Evolutionary conservation across 2,329 filamentous ascomycete species (phyloP).

Genomic region (Epichloe uncinata): DNA sequence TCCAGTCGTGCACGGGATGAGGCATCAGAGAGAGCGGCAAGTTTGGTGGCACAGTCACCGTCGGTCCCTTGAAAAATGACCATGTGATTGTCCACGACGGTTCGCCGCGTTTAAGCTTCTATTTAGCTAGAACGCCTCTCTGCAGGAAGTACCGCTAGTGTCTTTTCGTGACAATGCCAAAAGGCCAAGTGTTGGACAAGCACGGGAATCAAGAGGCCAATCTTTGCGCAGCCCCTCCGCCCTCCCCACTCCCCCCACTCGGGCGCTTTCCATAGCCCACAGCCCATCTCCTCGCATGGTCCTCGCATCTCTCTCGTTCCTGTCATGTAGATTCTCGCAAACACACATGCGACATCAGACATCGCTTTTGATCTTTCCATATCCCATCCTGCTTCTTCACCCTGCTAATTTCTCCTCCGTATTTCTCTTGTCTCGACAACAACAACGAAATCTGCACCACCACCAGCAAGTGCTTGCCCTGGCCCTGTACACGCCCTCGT

Average conservation of each 20-base stretch:
- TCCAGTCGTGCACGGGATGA: too few species aligned
- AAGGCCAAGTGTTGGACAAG: background rate
- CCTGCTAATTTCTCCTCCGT: background rate
- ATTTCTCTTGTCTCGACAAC: background rate
- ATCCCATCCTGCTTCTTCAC: background rate
- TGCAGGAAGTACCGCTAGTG: too few species aligned
- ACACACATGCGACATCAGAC: background rate
- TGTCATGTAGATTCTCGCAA: background rate
- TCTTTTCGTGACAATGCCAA: too few species aligned
- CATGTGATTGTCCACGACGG: constrained; percentile 6
- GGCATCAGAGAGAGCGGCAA: too few species aligned
- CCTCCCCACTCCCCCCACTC: background rate
- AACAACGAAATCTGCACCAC: background rate
- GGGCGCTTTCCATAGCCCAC: background rate
- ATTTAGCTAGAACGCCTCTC: constrained; percentile 4
- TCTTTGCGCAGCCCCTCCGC: background rate
- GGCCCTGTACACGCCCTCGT: background rate
- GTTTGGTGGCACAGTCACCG: too few species aligned
- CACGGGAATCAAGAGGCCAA: background rate
- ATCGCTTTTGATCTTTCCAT: background rate
- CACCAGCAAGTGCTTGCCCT: too few species aligned
- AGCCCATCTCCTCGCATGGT: background rate
- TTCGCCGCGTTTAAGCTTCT: constrained; percentile 6
- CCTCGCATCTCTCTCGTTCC: background rate
- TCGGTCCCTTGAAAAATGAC: background rate